Percentiles rank a stretch among this genome's conserved stretches.
Evolutionary conservation across 805 yeast species (phyloP).

Genomic region (Peterozyma toletana): DNA sequence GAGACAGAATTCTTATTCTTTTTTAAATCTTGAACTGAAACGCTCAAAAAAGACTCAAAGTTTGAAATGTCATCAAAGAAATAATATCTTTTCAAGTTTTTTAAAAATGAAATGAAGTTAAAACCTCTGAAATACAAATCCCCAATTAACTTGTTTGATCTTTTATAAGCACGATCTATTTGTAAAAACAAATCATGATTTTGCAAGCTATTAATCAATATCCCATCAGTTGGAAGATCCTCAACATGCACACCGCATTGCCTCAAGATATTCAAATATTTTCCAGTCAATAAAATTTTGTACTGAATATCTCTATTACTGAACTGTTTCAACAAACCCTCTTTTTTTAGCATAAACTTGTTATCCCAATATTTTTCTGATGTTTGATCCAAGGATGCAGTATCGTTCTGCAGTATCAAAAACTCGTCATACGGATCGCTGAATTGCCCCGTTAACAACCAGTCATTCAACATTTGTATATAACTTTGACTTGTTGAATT

Average conservation of each 20-base stretch:
- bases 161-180: conserved; percentile 51
- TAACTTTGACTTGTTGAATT: conserved; percentile 57
- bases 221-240: conserved; percentile 3
- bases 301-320: conserved; percentile 42
- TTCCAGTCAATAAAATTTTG: conserved; percentile 77
- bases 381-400: conserved; percentile 10
- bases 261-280: conserved; percentile 65
- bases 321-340: conserved; percentile 69
- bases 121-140: conserved; percentile 56
- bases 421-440: conserved; percentile 82
- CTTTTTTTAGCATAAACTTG: conserved; percentile 64
- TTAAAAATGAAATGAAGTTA: conserved; percentile 38
- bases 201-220: conserved; percentile 22
- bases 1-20: conserved; percentile 22
- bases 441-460: conserved; percentile 72
- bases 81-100: conserved; percentile 47
- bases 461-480: conserved; percentile 59
- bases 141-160: conserved; percentile 60
- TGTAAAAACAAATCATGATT: conserved; percentile 38
- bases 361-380: conserved; percentile 67
- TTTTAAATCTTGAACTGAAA: conserved; percentile 44
- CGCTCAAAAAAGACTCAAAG: conserved; percentile 45
- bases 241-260: conserved; percentile 43
- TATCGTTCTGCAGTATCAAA: conserved; percentile 44
- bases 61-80: conserved; percentile 44